Evolutionary conservation across 345 rosid species (phyloP).

Genomic region (Jatropha curcas): DNA sequence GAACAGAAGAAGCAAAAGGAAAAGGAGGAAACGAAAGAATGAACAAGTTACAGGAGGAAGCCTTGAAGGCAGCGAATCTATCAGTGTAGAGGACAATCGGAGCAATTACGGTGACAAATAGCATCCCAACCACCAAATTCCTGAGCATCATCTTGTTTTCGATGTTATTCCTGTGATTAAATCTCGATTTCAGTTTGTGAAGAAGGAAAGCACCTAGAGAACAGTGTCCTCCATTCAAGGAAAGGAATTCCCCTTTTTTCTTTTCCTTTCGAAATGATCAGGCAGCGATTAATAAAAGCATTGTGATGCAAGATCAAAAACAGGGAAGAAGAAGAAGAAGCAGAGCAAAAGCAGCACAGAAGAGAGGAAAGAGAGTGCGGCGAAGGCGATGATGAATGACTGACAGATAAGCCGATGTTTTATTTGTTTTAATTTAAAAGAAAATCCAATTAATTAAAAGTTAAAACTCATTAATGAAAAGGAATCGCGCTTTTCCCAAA

Average conservation of each 20-base stretch:
- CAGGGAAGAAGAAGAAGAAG: neutral
- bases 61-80: constrained; percentile 47
- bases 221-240: neutral
- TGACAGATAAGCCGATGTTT: neutral
- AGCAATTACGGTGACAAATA: constrained; percentile 66
- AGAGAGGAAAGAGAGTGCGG: neutral
- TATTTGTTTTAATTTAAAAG: neutral
- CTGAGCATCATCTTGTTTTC: constrained; percentile 51
- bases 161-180: no score
- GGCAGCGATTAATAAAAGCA: no score
- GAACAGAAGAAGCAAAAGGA: neutral
- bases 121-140: constrained; percentile 64
- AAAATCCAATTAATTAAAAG: neutral
- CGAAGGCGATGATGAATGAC: constrained; percentile 7
- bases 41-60: constrained; percentile 42
- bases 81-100: constrained; percentile 77
- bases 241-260: no score
- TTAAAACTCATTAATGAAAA: no score
- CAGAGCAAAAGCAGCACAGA: neutral
- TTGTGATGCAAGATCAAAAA: no score
- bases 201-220: neutral
- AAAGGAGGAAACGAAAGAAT: neutral
- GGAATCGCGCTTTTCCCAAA: no score
- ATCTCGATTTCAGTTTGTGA: neutral
- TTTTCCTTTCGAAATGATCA: no score